These are phyloP conservation scores for Hura crepitans DNA, from an alignment of 441 rosid genomes.

Conservation along the genomic window DNA sequence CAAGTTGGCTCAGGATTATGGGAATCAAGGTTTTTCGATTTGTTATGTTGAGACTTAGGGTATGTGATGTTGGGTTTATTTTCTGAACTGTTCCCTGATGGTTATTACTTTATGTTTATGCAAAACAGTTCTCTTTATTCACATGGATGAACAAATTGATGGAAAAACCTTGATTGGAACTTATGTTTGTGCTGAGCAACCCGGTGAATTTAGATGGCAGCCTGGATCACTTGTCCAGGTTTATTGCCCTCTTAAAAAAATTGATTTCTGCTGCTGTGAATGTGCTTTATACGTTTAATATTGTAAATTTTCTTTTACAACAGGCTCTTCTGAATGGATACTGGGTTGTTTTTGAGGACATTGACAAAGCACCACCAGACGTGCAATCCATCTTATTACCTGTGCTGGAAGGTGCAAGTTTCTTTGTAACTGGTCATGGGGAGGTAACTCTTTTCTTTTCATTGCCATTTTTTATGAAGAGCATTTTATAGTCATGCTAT, in stretches of 20 bases:
- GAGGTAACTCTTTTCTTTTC: conserved; percentile 49
- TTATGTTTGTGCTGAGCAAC: conserved; percentile 90
- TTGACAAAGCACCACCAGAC: conserved; percentile 92
- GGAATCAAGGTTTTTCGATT: conserved; percentile 58
- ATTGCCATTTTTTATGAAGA: neutral
- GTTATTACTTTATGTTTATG: conserved; percentile 15
- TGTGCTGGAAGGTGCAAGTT: conserved; percentile 71
- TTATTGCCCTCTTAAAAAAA: conserved; percentile 24
- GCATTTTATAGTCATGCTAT: too few species aligned
- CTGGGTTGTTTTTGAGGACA: conserved; percentile 97
- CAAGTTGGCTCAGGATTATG: conserved; percentile 66
- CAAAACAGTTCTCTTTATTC: conserved; percentile 62
- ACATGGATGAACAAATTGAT: conserved; percentile 99
- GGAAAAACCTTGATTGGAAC: conserved; percentile 91
- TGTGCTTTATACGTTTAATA: conserved; percentile 10
- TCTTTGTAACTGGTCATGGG: conserved; percentile 66
- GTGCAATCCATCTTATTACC: conserved; percentile 81
- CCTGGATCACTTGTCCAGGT: conserved; percentile 98
- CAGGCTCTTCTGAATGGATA: conserved; percentile 80
- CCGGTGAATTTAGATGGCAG: conserved; percentile 98
- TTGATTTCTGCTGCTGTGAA: conserved; percentile 15
- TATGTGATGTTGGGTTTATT: neutral
- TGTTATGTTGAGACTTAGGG: conserved; percentile 7
- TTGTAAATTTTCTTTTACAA: conserved; percentile 20
- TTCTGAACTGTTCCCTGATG: conserved; percentile 12